phyloP scores from a whole-genome alignment of 1,139 yeast species.

The Geotrichum aggregatum region DNA sequence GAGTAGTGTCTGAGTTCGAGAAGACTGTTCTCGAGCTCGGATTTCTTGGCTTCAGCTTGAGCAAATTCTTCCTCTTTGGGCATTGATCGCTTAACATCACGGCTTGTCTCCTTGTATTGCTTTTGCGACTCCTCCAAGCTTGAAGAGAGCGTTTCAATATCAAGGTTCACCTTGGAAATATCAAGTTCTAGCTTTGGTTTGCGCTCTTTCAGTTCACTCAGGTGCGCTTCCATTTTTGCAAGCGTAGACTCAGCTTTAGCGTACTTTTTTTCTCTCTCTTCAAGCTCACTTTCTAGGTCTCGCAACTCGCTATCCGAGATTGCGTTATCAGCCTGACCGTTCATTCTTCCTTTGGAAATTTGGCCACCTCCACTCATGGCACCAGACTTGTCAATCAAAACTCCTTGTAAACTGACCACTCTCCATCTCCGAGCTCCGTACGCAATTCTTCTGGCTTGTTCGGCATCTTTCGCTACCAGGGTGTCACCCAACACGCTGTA shows the following conservation, averaged over 20 bases:
- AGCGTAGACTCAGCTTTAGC: conserved; percentile 51
- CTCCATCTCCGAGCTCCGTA: conserved; percentile 76
- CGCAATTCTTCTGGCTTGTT: conserved; percentile 83
- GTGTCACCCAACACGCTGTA: conserved; percentile 84
- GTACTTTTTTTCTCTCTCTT: conserved; percentile 53
- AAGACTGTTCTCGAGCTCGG: conserved; percentile 41
- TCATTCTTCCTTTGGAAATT: conserved; percentile 64
- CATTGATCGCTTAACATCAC: conserved; percentile 26
- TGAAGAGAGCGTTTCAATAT: conserved; percentile 55
- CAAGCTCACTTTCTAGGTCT: conserved; percentile 51
- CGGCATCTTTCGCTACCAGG: conserved; percentile 72
- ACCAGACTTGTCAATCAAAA: conserved; percentile 90
- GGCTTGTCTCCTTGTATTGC: conserved; percentile 32
- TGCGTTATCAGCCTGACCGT: conserved; percentile 39
- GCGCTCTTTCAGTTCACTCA: conserved; percentile 56
- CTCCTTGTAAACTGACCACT: conserved; percentile 91
- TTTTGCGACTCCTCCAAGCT: conserved; percentile 46
- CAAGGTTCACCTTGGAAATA: conserved; percentile 58
- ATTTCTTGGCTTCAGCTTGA: conserved; percentile 43
- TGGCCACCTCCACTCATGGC: conserved; percentile 96
- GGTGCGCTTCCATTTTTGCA: conserved; percentile 56
- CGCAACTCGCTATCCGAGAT: conserved; percentile 58
- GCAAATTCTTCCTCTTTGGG: conserved; percentile 31
- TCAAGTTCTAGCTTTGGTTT: conserved; percentile 67
- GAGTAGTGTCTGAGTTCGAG: conserved; percentile 52